A percentile compares a stretch with the other conserved stretches of the same genome.
phyloP scores from a whole-genome alignment of 2,329 filamentous ascomycete species.

The Metarhizium humberi region DNA sequence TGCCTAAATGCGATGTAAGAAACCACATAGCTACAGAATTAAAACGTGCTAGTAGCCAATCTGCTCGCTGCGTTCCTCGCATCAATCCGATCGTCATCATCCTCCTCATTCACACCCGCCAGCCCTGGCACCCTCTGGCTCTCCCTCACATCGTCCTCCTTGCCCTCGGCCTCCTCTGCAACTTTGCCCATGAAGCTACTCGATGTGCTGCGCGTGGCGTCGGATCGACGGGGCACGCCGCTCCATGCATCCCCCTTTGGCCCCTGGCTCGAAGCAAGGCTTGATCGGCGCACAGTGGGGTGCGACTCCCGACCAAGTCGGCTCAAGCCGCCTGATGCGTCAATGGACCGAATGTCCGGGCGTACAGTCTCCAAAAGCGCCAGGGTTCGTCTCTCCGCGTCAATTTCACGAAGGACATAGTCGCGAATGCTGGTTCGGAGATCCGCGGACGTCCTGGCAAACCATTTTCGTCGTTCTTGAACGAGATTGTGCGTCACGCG shows the following conservation, averaged over 20 bases:
- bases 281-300: constrained; percentile 63
- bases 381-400: constrained; percentile 84
- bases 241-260: constrained; percentile 99
- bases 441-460: constrained; percentile 75
- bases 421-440: constrained; percentile 77
- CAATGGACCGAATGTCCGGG: constrained; percentile 87
- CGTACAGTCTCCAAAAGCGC: constrained; percentile 89
- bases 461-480: constrained; percentile 85
- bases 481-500: constrained; percentile 84
- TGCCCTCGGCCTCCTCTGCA: constrained; percentile 48
- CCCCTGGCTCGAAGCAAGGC: constrained; percentile 79
- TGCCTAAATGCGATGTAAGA: not conserved
- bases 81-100: constrained; percentile 89
- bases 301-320: constrained; percentile 83
- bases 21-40: constrained; percentile 4
- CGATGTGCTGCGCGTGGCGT: constrained; percentile 70
- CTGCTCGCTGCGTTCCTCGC: constrained; percentile 91
- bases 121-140: not conserved
- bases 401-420: constrained; percentile 89
- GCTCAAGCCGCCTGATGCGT: constrained; percentile 80
- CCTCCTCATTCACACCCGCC: constrained; percentile 50
- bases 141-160: constrained; percentile 27
- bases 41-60: constrained; percentile 91
- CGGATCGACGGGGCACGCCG: constrained; percentile 75
- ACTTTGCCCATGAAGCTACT: constrained; percentile 59